phyloP scores from a whole-genome alignment of 345 rosid species.

The Carallia pectinifolia region DNA sequence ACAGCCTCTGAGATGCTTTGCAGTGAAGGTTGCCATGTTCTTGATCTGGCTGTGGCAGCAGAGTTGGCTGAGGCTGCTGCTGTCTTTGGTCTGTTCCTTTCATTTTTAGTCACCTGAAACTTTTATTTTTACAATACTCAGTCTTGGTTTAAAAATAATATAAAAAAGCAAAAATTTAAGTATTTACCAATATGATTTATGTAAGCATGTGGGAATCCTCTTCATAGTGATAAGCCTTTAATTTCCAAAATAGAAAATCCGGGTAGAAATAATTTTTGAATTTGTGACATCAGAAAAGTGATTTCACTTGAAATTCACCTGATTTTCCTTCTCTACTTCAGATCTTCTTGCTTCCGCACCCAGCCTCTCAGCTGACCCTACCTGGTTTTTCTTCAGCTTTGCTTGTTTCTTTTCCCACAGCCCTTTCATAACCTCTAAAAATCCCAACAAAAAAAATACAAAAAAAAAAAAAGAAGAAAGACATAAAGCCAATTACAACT shows the following conservation, averaged over 20 bases:
- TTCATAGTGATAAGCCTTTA: too few relatives aligned
- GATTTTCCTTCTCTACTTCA: constrained; percentile 10
- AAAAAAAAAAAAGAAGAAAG: not conserved
- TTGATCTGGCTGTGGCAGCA: constrained; percentile 44
- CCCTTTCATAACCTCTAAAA: constrained; percentile 81
- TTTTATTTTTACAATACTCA: not conserved
- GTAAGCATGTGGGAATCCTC: too few relatives aligned
- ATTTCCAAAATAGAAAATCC: too few relatives aligned
- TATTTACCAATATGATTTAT: too few relatives aligned
- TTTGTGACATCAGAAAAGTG: too few relatives aligned
- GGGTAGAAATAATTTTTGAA: too few relatives aligned
- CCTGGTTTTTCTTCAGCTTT: constrained; percentile 44
- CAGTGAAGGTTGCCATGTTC: constrained; percentile 90
- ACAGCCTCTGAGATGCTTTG: constrained; percentile 81
- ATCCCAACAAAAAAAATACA: not conserved
- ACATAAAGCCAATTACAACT: constrained; percentile 13
- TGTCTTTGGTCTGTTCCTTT: constrained; percentile 46
- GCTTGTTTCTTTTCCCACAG: constrained; percentile 67
- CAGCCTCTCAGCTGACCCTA: constrained; percentile 28
- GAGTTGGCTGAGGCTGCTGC: constrained; percentile 39
- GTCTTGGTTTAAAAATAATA: not conserved
- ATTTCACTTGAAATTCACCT: constrained; percentile 32
- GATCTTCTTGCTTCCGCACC: constrained; percentile 36
- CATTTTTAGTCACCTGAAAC: constrained; percentile 52
- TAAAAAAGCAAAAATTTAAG: not conserved